A percentile compares a stretch with the other conserved stretches of the same genome.
phyloP scores from a whole-genome alignment of 108 stramenopile genomes.

The Cyclotella choctawhatcheeana region DNA sequence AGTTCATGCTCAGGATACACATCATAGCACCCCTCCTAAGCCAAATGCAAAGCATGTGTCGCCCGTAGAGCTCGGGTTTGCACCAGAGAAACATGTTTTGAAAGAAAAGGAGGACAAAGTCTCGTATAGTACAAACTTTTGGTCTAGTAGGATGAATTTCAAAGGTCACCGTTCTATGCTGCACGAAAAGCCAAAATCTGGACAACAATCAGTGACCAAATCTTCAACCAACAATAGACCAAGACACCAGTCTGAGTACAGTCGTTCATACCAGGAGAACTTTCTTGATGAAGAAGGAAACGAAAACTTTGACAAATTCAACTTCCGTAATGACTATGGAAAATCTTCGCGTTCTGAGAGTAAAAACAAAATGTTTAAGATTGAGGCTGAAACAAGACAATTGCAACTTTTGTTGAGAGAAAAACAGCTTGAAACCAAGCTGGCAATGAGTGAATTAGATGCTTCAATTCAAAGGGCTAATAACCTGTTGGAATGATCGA shows the following conservation, averaged over 20 bases:
- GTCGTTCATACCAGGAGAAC: too few species aligned
- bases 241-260: too few species aligned
- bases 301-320: not conserved
- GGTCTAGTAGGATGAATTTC: too few species aligned
- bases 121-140: not conserved
- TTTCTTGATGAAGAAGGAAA: too few species aligned
- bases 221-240: too few species aligned
- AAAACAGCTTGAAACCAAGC: constrained; percentile 21
- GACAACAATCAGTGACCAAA: too few species aligned
- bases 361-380: not conserved
- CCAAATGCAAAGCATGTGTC: not conserved
- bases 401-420: constrained; percentile 22
- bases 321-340: not conserved
- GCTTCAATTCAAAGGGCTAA: constrained; percentile 5
- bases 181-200: too few species aligned
- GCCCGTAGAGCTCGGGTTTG: not conserved
- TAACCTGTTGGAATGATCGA: not conserved
- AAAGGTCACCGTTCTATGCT: too few species aligned
- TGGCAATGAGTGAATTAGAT: constrained; percentile 13
- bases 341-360: not conserved
- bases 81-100: not conserved
- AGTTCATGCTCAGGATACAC: not conserved
- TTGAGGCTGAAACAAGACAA: constrained; percentile 22
- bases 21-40: not conserved
- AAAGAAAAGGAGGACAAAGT: not conserved